Evolutionary conservation across 441 rosid species (phyloP), one percentile per base, ranked within the genome.

Genomic region (Erysimum cheiri): DNA sequence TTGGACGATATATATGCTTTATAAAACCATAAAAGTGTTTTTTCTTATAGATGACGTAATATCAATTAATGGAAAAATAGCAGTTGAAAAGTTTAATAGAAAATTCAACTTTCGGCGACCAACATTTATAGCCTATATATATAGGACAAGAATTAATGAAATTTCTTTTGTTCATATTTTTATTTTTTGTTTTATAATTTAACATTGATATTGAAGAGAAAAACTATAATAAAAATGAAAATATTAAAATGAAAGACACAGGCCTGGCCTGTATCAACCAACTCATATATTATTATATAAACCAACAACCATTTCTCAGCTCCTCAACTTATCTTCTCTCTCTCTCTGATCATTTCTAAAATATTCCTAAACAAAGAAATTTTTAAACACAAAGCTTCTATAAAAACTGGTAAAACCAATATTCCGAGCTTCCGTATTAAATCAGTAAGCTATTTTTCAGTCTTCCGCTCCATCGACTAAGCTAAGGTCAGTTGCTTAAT

Each of bases 391-490:
- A 60, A 55, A 69, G 26, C 49, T 32, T 57, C 37, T 3, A 64
- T 19, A 5, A 67, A n/a, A 6, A 56, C 52, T 17, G 39, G 9
- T n/a, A 12, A 15, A 13, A 43, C 24, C 0, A 14, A 32, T n/a
- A 47, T 1, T 53, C 29, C 14, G 4, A 53, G 55, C 26, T 26
- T 6, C 57, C 29, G 3, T 14, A 55, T 56, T 44, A 33, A 62
- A 40, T 57, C 62, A 33, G 29, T 39, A 47, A 24, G 19, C 63
- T 29, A 84, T 84, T 85, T 82, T 7, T 31, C 88, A 83, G 82
- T 84, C 86, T 81, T 87, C 88, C 80, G 84, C 85, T 85, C 85
- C 87, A 36, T 85, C 85, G 85, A 83, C 88, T 85, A 85, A 87
- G 85, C 85, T 81, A 88, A 89, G 96, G 89, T 86, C 83, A 82